Percentiles rank a stretch among this genome's conserved stretches.
Evolutionary conservation across 805 yeast genomes (phyloP).

Genomic region (Scheffersomyces spartinae): DNA sequence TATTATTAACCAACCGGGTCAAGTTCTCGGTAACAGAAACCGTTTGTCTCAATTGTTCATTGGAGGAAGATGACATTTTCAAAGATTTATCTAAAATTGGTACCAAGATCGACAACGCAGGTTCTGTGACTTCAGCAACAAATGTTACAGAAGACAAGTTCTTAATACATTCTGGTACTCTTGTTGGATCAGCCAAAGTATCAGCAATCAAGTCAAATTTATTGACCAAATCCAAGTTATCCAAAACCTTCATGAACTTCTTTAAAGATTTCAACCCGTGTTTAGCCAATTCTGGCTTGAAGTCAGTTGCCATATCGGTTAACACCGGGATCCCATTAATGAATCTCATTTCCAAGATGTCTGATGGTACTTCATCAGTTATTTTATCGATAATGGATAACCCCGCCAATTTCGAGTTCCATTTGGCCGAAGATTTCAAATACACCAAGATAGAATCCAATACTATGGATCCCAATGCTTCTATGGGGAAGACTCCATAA

Average conservation of each 20-base stretch:
- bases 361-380: slow-evolving; percentile 71
- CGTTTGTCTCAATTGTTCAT: slow-evolving; percentile 98
- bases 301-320: slow-evolving; percentile 86
- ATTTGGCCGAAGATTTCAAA: slow-evolving; percentile 75
- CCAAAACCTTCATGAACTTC: slow-evolving; percentile 69
- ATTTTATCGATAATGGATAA: slow-evolving; percentile 75
- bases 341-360: slow-evolving; percentile 73
- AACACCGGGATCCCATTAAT: slow-evolving; percentile 70
- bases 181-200: slow-evolving; percentile 89
- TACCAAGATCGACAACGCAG: slow-evolving; percentile 98
- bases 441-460: slow-evolving; percentile 51
- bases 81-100: slow-evolving; percentile 99
- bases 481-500: slow-evolving; percentile 59
- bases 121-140: slow-evolving; percentile 99
- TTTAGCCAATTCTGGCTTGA: slow-evolving; percentile 90
- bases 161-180: slow-evolving; percentile 98
- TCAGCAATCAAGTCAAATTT: slow-evolving; percentile 74
- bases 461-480: slow-evolving; percentile 65
- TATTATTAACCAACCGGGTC: slow-evolving; percentile 99
- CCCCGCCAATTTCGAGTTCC: slow-evolving; percentile 84
- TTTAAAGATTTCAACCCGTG: slow-evolving; percentile 66
- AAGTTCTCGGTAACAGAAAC: slow-evolving; percentile 99
- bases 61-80: slow-evolving; percentile 98
- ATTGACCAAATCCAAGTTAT: slow-evolving; percentile 84
- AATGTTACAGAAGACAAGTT: slow-evolving; percentile 98